Percentiles rank a stretch among this genome's conserved stretches.
Evolutionary conservation across 2,329 filamentous ascomycete species (phyloP).

Genomic region (Calcarisporium arbuscula): DNA sequence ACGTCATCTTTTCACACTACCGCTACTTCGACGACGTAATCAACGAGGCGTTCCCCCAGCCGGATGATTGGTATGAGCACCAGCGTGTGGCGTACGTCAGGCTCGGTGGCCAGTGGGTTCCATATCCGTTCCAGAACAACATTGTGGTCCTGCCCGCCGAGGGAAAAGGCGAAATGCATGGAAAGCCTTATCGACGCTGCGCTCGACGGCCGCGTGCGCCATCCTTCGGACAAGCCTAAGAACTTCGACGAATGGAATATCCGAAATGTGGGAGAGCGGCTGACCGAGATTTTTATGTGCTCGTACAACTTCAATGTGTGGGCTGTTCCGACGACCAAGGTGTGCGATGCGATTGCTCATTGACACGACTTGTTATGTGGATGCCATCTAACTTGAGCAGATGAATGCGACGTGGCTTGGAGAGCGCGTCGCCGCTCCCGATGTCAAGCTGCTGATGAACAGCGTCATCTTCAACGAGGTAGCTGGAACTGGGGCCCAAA

Average conservation of each 20-base stretch:
- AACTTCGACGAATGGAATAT: conserved; percentile 94
- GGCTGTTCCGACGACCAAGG: conserved; percentile 89
- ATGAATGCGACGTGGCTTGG: conserved; percentile 96
- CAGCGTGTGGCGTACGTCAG: conserved; percentile 93
- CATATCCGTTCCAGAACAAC: conserved; percentile 97
- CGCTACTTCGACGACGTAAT: conserved; percentile 98
- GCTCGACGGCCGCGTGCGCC: conserved; percentile 67
- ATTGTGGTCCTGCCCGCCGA: conserved; percentile 88
- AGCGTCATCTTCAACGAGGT: conserved; percentile 88
- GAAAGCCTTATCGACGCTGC: conserved; percentile 83
- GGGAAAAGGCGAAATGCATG: conserved; percentile 43
- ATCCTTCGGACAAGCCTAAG: conserved; percentile 76
- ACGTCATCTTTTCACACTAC: conserved; percentile 96
- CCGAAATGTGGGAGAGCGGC: conserved; percentile 73
- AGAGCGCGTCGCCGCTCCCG: conserved; percentile 86
- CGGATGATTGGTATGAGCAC: conserved; percentile 86
- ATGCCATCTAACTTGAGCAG: too few relatives aligned
- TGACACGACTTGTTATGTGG: too few relatives aligned
- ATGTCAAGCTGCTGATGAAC: conserved; percentile 79
- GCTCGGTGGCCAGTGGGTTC: conserved; percentile 84
- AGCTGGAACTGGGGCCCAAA: conserved; percentile 93
- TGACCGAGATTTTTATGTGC: conserved; percentile 88
- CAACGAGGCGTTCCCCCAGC: conserved; percentile 80
- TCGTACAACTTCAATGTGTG: conserved; percentile 98
- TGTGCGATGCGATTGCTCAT: conserved; percentile 31